phyloP scores from a whole-genome alignment of 176 grass and related monocot species.

The Dactylis glomerata region DNA sequence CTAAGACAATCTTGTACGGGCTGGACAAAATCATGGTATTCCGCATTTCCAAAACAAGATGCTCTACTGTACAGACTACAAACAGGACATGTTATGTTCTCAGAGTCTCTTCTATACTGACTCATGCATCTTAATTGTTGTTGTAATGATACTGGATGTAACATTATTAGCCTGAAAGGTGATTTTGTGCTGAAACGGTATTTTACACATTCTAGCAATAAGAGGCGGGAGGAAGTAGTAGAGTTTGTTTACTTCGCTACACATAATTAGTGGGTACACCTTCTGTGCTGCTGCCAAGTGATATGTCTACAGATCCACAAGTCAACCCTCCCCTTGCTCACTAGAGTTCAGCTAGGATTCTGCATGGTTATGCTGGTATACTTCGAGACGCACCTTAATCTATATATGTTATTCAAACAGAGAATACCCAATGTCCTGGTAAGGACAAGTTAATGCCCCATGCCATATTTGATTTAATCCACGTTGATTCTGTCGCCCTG shows the following conservation, averaged over 20 bases:
- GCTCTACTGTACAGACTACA: constrained; percentile 3
- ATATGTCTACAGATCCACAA: neutral
- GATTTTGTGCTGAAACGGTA: neutral
- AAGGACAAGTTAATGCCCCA: neutral
- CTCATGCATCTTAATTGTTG: neutral
- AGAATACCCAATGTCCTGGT: neutral
- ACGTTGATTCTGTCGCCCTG: neutral
- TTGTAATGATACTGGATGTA: constrained; percentile 12
- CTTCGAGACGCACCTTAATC: neutral
- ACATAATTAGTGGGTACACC: neutral
- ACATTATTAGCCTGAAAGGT: neutral
- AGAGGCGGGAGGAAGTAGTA: neutral
- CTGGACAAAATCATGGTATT: neutral
- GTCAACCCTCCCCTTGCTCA: neutral
- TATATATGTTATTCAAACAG: neutral
- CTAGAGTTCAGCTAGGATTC: neutral
- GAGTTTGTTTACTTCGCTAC: neutral
- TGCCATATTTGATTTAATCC: neutral
- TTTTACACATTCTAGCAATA: neutral
- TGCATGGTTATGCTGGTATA: neutral
- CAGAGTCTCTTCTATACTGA: neutral
- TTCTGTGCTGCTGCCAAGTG: neutral
- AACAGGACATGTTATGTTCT: neutral
- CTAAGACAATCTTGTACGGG: constrained; percentile 23
- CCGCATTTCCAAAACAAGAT: neutral